phyloP scores from a whole-genome alignment of 1,139 yeast species.

The Debaryomyces psychrophilus region DNA sequence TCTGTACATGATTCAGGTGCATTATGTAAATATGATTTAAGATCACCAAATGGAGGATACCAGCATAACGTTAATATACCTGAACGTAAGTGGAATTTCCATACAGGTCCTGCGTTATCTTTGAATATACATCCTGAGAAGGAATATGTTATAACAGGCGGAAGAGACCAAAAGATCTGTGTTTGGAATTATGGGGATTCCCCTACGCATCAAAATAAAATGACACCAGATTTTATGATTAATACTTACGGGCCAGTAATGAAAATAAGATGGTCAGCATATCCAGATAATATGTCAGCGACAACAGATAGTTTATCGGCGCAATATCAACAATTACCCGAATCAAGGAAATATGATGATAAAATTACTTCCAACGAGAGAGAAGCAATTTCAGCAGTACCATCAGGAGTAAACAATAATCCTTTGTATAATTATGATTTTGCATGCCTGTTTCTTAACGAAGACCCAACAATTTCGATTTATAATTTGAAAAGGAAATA shows the following conservation, averaged over 20 bases:
- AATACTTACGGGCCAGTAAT: slow-evolving; percentile 77
- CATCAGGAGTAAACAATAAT: slow-evolving; percentile 14
- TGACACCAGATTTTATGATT: slow-evolving; percentile 71
- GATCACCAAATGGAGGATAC: slow-evolving; percentile 33
- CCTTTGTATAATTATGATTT: slow-evolving; percentile 57
- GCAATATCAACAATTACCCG: not conserved
- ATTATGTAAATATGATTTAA: slow-evolving; percentile 79
- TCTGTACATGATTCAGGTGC: slow-evolving; percentile 91
- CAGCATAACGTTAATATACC: slow-evolving; percentile 35
- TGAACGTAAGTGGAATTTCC: slow-evolving; percentile 83
- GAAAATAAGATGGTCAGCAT: slow-evolving; percentile 69
- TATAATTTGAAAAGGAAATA: slow-evolving; percentile 76
- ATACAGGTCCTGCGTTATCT: slow-evolving; percentile 87
- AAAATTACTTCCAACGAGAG: slow-evolving; percentile 28
- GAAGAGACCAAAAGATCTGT: slow-evolving; percentile 83
- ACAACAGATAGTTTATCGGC: not conserved
- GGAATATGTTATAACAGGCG: slow-evolving; percentile 88
- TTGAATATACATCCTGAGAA: slow-evolving; percentile 85
- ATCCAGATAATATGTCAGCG: slow-evolving; percentile 19
- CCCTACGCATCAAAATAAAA: slow-evolving; percentile 33
- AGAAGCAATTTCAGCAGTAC: slow-evolving; percentile 26
- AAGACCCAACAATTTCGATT: slow-evolving; percentile 72
- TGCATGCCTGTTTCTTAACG: slow-evolving; percentile 77
- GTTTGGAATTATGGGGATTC: slow-evolving; percentile 66
- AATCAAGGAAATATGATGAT: slow-evolving; percentile 17